Evolutionary conservation across 2,329 filamentous ascomycete species (phyloP).

Genomic region (Penicillium capsulatum): DNA sequence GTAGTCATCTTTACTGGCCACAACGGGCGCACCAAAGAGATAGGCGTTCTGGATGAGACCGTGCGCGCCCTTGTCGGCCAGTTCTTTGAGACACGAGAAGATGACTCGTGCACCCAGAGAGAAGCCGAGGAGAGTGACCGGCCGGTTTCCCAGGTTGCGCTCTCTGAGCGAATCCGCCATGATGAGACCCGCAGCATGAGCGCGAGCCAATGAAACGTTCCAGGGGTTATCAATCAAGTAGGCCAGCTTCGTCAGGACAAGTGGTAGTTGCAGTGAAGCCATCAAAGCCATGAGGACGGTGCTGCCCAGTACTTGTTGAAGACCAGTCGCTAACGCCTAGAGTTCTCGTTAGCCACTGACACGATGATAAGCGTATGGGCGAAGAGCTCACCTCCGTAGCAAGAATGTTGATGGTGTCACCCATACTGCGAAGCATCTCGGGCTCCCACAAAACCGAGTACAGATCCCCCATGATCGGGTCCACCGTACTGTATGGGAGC

Average conservation of each 20-base stretch:
- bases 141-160: conserved; percentile 82
- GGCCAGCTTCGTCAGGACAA: conserved; percentile 86
- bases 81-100: conserved; percentile 82
- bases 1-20: conserved; percentile 89
- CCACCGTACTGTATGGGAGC: conserved; percentile 90
- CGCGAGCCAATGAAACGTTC: conserved; percentile 91
- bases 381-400: conserved; percentile 73
- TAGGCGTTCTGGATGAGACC: conserved; percentile 94
- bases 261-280: conserved; percentile 86
- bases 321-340: conserved; percentile 86
- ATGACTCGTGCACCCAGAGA: conserved; percentile 90
- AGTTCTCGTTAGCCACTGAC: conserved; percentile 25
- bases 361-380: not conserved
- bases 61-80: conserved; percentile 75
- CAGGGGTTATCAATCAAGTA: conserved; percentile 98
- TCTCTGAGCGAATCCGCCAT: conserved; percentile 91
- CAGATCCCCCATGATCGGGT: conserved; percentile 96
- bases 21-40: conserved; percentile 85
- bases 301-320: conserved; percentile 89
- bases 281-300: conserved; percentile 86
- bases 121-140: conserved; percentile 90
- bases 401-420: conserved; percentile 96
- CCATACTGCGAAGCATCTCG: conserved; percentile 96
- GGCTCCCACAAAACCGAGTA: conserved; percentile 98
- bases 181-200: conserved; percentile 82